phyloP scores from a whole-genome alignment of 768 basidiomycete genomes.

The Naganishia kalamii region DNA sequence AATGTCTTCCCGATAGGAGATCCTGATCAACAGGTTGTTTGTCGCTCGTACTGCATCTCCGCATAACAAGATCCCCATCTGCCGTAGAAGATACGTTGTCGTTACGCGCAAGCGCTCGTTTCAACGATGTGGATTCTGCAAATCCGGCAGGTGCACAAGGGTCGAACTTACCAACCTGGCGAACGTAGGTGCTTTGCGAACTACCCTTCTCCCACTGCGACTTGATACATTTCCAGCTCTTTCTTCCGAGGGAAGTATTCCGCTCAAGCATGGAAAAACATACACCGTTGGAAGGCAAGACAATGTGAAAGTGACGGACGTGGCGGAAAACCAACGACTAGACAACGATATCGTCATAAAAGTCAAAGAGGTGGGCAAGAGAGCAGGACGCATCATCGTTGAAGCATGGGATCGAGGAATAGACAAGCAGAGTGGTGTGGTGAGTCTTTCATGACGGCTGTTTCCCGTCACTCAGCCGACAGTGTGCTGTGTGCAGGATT shows the following conservation, averaged over 20 bases:
- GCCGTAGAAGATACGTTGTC: not conserved
- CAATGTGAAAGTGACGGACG: not conserved
- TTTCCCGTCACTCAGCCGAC: too few species aligned
- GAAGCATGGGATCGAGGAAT: slow-evolving; percentile 4
- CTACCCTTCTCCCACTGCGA: not conserved
- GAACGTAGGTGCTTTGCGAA: not conserved
- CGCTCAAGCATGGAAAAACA: not conserved
- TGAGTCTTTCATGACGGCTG: not conserved
- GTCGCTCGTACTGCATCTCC: too few species aligned
- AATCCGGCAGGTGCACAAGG: not conserved
- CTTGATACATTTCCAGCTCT: too few species aligned
- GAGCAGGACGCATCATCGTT: not conserved
- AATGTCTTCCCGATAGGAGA: too few species aligned
- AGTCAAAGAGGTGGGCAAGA: not conserved
- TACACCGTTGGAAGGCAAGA: not conserved
- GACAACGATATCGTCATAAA: not conserved
- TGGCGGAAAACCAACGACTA: not conserved
- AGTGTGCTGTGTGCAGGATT: not conserved
- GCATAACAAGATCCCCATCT: not conserved
- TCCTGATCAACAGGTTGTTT: not conserved
- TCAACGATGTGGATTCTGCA: slow-evolving; percentile 7
- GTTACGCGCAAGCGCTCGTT: not conserved
- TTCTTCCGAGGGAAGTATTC: not conserved
- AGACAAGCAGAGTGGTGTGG: not conserved
- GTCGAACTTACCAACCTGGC: not conserved